phyloP scores from a whole-genome alignment of 2,329 filamentous ascomycete genomes.

The Zymoseptoria passerinii region DNA sequence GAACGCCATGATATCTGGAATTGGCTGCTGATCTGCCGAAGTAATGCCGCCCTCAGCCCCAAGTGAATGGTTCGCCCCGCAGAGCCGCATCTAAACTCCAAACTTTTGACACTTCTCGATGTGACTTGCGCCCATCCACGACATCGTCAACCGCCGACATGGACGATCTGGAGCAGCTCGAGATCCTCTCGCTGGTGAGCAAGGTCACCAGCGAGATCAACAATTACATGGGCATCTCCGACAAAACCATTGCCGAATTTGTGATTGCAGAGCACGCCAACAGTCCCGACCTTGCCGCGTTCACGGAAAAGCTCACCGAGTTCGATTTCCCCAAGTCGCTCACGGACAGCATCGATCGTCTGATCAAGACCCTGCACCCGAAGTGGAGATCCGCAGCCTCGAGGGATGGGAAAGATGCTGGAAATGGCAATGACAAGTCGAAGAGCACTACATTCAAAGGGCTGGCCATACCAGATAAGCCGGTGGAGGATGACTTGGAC shows the following conservation, averaged over 20 bases:
- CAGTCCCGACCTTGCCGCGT: slow-evolving; percentile 61
- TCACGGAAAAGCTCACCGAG: slow-evolving; percentile 64
- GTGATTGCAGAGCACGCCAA: slow-evolving; percentile 83
- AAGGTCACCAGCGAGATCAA: slow-evolving; percentile 91
- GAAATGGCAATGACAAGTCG: slow-evolving; percentile 44
- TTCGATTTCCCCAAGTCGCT: slow-evolving; percentile 81
- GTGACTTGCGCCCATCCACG: background rate
- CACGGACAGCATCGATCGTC: slow-evolving; percentile 81
- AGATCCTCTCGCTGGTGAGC: slow-evolving; percentile 86
- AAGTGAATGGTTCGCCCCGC: background rate
- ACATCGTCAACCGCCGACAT: slow-evolving; percentile 40
- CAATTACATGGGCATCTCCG: slow-evolving; percentile 83
- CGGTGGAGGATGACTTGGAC: slow-evolving; percentile 57
- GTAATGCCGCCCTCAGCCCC: background rate
- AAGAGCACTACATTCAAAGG: slow-evolving; percentile 88
- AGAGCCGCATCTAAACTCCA: background rate
- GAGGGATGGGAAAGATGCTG: slow-evolving; percentile 26
- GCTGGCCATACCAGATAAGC: slow-evolving; percentile 73
- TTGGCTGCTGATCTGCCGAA: no score
- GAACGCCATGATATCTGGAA: no score
- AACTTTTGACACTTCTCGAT: background rate
- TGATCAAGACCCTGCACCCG: slow-evolving; percentile 84
- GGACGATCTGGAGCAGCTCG: slow-evolving; percentile 86
- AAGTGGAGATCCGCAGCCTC: slow-evolving; percentile 56
- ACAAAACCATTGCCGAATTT: slow-evolving; percentile 94